Evolutionary conservation across 495 filamentous ascomycete species (phyloP).

Genomic region (Terfezia boudieri): DNA sequence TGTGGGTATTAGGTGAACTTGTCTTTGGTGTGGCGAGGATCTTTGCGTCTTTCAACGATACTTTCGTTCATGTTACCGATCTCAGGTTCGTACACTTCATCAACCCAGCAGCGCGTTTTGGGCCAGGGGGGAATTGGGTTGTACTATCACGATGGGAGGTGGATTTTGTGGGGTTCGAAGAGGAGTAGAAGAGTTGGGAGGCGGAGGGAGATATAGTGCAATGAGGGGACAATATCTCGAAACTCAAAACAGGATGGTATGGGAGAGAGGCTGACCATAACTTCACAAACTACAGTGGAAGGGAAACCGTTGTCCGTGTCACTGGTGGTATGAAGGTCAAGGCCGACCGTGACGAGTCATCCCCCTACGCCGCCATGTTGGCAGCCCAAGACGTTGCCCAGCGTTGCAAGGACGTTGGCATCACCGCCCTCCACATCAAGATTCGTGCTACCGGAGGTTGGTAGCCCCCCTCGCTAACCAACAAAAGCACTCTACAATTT

Average conservation of each 20-base stretch:
- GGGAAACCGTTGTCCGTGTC: slow-evolving; percentile 98
- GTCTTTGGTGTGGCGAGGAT: slow-evolving; percentile 98
- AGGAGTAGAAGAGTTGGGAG: background rate
- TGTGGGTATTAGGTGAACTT: slow-evolving; percentile 46
- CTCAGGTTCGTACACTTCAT: slow-evolving; percentile 46
- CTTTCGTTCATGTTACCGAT: slow-evolving; percentile 94
- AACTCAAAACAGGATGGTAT: slow-evolving; percentile 10
- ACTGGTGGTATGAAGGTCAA: slow-evolving; percentile 99
- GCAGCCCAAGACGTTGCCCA: slow-evolving; percentile 85
- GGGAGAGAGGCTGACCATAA: slow-evolving; percentile 40
- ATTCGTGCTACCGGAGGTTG: slow-evolving; percentile 94
- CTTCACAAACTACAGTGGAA: slow-evolving; percentile 32
- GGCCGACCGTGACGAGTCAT: slow-evolving; percentile 99
- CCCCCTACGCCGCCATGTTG: slow-evolving; percentile 99
- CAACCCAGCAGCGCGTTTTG: background rate
- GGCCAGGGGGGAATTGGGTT: background rate
- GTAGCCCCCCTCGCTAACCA: slow-evolving; percentile 6
- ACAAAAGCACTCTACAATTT: background rate
- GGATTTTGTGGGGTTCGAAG: background rate
- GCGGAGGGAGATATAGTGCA: background rate
- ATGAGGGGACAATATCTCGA: background rate
- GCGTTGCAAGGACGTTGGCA: slow-evolving; percentile 98
- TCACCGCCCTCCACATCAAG: slow-evolving; percentile 98
- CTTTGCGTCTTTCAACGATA: slow-evolving; percentile 98
- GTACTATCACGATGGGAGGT: background rate